Evolutionary conservation across 2,329 filamentous ascomycete species (phyloP), one percentile per base, ranked within the genome.

Genomic region (Pezicula radicicola): DNA sequence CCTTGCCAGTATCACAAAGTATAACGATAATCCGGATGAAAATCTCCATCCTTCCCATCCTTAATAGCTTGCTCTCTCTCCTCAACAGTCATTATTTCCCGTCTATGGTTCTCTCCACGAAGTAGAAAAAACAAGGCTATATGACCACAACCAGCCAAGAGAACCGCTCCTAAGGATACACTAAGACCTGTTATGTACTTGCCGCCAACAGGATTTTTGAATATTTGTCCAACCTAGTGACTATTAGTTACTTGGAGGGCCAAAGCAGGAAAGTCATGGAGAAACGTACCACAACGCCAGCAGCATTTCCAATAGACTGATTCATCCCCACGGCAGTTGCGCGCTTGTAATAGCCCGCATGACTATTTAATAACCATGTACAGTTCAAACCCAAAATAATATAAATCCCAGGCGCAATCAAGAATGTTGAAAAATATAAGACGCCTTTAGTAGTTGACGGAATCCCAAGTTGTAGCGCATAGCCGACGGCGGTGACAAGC

Each of bases 351-450:
- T 77, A 71, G 3, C 72, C 72, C 18, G 74, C 74, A 8, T 71
- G 63, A 48, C 75, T 77, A 53, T 72, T 69, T 40, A 72, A 73
- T 16, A 76, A 63, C 75, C 75, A 77, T 6, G 72, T 74, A 73
- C 49, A 55, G 56, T 76, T 76, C 15, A 77, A 56, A 0, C 79
- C 79, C 0, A 75, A 70, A 1, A 72, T 72, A 7, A 69, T 73
- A 52, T 79, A 80, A 2, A 76, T 71, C 1, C 74, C 72, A 6
- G 76, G 65, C 2, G 73, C 75, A 44, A 71, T 73, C 12, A 80
- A 63, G 60, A 75, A 80, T 1, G 73, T 75, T 3, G 71, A 75
- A 51, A 79, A 76, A 63, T 75, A 80, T 50, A 74, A 70, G 44
- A 59, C 54, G 3, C 53, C 55, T 21, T 16, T 25, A n/a, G 4